Evolutionary conservation across 805 yeast genomes (phyloP).

Genomic region (Metschnikowia drakensbergensis): DNA sequence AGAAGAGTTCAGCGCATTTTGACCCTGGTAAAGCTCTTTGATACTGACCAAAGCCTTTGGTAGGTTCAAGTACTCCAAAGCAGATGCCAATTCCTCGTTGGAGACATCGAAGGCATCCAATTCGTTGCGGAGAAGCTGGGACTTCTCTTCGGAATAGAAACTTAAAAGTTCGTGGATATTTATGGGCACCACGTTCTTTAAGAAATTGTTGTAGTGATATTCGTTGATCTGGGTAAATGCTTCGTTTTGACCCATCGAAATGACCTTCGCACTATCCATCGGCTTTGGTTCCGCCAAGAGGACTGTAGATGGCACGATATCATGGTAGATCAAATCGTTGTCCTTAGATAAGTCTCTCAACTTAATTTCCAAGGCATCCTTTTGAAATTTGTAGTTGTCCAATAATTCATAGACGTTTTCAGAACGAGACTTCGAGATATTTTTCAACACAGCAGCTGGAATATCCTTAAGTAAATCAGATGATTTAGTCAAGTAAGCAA

Average conservation of each 20-base stretch:
- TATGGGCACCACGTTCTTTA: slow-evolving; percentile 78
- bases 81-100: slow-evolving; percentile 72
- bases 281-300: slow-evolving; percentile 64
- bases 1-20: slow-evolving; percentile 1
- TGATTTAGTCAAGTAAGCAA: slow-evolving; percentile 59
- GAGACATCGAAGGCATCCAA: slow-evolving; percentile 73
- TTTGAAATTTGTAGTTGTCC: slow-evolving; percentile 40
- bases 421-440: slow-evolving; percentile 20
- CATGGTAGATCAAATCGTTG: slow-evolving; percentile 88
- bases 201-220: slow-evolving; percentile 48
- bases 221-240: slow-evolving; percentile 42
- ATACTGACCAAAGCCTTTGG: slow-evolving; percentile 62
- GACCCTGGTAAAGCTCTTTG: slow-evolving; percentile 33
- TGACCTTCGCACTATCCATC: slow-evolving; percentile 62
- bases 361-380: slow-evolving; percentile 37
- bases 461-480: slow-evolving; percentile 36
- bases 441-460: slow-evolving; percentile 12
- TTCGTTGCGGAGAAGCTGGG: slow-evolving; percentile 67
- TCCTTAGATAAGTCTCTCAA: slow-evolving; percentile 59
- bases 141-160: slow-evolving; percentile 85
- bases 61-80: slow-evolving; percentile 73
- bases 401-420: slow-evolving; percentile 34
- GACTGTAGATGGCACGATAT: slow-evolving; percentile 57
- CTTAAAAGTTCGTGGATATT: slow-evolving; percentile 85
- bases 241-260: slow-evolving; percentile 46